A percentile compares a stretch with the other conserved stretches of the same genome.
phyloP scores from a whole-genome alignment of 495 filamentous ascomycete genomes.

The Sordaria brevicollis region DNA sequence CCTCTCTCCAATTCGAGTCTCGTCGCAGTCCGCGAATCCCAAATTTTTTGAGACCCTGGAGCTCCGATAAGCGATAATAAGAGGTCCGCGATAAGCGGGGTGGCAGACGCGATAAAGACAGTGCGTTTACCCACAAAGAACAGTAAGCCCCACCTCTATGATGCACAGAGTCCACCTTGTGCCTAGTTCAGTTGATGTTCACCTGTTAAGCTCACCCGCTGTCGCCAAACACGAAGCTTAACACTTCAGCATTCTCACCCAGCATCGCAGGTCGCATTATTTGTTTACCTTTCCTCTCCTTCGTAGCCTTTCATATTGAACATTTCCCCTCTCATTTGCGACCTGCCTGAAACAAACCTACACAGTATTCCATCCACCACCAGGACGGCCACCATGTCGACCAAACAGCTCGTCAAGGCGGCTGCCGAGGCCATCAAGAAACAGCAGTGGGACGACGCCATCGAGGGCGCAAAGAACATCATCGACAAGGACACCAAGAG shows the following conservation, averaged over 20 bases:
- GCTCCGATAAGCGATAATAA: not conserved
- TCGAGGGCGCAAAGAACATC: conserved; percentile 53
- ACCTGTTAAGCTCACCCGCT: not conserved
- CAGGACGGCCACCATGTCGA: conserved; percentile 38
- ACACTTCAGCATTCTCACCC: not conserved
- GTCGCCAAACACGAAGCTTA: not conserved
- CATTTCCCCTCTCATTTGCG: not conserved
- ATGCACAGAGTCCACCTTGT: not conserved
- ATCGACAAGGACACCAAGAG: conserved; percentile 64
- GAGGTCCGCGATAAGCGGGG: not conserved
- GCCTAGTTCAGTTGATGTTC: not conserved
- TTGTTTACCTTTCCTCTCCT: not conserved
- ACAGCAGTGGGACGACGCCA: conserved; percentile 66
- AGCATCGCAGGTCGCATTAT: not conserved
- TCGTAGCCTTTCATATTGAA: not conserved
- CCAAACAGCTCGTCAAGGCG: conserved; percentile 75
- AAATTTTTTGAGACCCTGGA: not conserved
- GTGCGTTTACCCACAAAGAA: not conserved
- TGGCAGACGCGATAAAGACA: not conserved
- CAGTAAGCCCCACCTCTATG: not conserved
- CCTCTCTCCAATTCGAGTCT: not conserved
- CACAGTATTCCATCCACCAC: not conserved
- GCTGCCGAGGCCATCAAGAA: conserved; percentile 70
- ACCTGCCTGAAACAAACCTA: not conserved
- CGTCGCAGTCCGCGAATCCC: not conserved